These are phyloP conservation scores for Uncinocarpus reesii DNA, from an alignment of 2,329 filamentous ascomycete species.

Conservation along the genomic window DNA sequence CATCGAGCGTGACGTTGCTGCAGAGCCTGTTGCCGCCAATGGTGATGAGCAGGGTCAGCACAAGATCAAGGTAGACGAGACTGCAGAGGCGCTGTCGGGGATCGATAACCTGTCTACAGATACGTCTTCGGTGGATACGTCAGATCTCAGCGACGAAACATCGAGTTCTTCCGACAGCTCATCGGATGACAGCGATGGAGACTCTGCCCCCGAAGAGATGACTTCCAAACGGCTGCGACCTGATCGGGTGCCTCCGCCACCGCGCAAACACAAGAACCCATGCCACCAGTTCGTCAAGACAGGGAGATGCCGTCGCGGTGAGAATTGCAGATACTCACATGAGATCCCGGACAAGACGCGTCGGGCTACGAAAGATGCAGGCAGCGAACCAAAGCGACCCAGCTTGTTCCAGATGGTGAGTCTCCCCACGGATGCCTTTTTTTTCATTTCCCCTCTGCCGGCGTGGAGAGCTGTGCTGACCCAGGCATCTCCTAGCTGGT, in stretches of 20 bases:
- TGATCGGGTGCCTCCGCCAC: slow-evolving; percentile 32
- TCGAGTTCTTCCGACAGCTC: slow-evolving; percentile 25
- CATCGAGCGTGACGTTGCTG: no score
- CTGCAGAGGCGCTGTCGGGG: neutral
- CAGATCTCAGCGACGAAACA: slow-evolving; percentile 26
- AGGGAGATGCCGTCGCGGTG: slow-evolving; percentile 35
- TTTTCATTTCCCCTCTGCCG: slow-evolving; percentile 12
- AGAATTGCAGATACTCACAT: slow-evolving; percentile 36
- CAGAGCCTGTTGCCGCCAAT: neutral
- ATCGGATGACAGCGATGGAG: slow-evolving; percentile 12
- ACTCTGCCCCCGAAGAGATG: slow-evolving; percentile 33
- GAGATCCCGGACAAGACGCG: slow-evolving; percentile 27
- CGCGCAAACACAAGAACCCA: slow-evolving; percentile 21
- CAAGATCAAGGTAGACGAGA: neutral
- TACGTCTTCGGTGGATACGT: neutral
- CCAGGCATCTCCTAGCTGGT: slow-evolving; percentile 27
- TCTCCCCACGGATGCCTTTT: no score
- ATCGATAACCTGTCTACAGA: neutral
- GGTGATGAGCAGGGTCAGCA: neutral
- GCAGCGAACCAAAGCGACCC: slow-evolving; percentile 23
- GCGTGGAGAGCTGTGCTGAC: neutral
- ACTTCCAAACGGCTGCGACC: slow-evolving; percentile 33
- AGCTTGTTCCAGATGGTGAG: slow-evolving; percentile 37
- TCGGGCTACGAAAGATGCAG: slow-evolving; percentile 21
- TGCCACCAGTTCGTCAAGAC: slow-evolving; percentile 36